These are phyloP conservation scores for Polytrichum formosum DNA, from an alignment of 225 moss, liverwort and hornwort species.

Conservation along the genomic window DNA sequence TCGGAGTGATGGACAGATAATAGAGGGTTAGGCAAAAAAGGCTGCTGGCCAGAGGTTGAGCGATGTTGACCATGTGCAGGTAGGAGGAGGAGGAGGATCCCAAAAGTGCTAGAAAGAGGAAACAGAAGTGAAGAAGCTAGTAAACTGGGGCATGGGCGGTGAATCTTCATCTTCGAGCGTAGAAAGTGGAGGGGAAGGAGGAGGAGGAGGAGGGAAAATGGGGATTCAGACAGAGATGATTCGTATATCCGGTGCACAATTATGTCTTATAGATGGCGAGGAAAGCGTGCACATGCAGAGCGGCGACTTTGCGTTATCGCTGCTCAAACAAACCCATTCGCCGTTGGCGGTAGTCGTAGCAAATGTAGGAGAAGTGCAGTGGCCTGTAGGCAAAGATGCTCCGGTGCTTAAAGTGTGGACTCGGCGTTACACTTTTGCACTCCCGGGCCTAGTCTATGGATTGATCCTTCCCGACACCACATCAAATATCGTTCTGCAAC, in stretches of 20 bases:
- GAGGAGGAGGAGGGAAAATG: conserved; percentile 16
- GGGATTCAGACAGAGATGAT: conserved; percentile 63
- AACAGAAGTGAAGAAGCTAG: neutral
- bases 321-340: conserved; percentile 63
- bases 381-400: conserved; percentile 86
- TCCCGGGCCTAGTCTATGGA: conserved; percentile 73
- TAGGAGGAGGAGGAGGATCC: neutral
- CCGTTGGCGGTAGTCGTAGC: conserved; percentile 71
- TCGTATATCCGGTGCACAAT: conserved; percentile 42
- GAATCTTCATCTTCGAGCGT: conserved; percentile 23
- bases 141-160: conserved; percentile 39
- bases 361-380: conserved; percentile 73
- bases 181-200: conserved; percentile 4
- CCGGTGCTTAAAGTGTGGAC: conserved; percentile 66
- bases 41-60: neutral
- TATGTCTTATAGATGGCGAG: conserved; percentile 71
- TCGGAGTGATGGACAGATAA: too few relatives aligned
- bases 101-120: neutral
- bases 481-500: conserved; percentile 23
- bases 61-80: neutral
- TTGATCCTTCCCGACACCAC: conserved; percentile 55
- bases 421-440: conserved; percentile 61
- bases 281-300: conserved; percentile 71
- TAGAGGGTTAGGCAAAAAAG: neutral
- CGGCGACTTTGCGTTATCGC: conserved; percentile 62